Evolutionary conservation across 2,329 filamentous ascomycete species (phyloP), one percentile per base, ranked within the genome.

Genomic region (Talaromyces albobiverticillius): DNA sequence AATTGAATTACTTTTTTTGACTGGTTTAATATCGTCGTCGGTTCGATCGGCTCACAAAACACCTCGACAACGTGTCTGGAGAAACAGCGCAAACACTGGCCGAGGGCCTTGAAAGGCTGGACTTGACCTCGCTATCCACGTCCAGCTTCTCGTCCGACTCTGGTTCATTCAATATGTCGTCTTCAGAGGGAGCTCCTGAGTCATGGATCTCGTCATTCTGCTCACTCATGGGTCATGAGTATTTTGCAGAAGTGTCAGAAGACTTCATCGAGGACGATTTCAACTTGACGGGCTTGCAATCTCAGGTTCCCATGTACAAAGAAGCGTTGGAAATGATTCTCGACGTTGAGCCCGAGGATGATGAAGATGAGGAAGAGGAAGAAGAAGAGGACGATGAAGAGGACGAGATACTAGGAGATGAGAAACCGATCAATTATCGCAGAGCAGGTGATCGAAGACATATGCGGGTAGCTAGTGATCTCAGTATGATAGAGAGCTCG

Each of bases 181-280:
- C 71, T 55, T 74, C 71, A 46, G 71, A 73, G 60, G 71, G 70
- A 61, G 79, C 81, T 41, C 79, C 81, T 62, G 94, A 99, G 79
- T 95, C 92, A 53, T 99, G 94, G 94, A 97, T 99, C 77, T 88
- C 90, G 60, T 95, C 92, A 55, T 99, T 96, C 73, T 99, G 94
- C 79, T 91, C 90, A 36, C 80, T 97, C 43, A 83, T 97, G 57
- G 94, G 94, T 58, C 94, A 99, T 71, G 94, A 99, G 74, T 99
- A 97, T 77, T 99, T 99, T 73, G 94, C 94, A 59, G 94, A 99
- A 78, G 93, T 99, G 48, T 94, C 90, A 43, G 94, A 99, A 76
- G 94, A 99, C 68, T 99, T 99, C 66, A 97, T 99, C 69, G 94
- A 99, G 73, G 94, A 99, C 84, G 94, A 99, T 74, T 99, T 99